phyloP scores from a whole-genome alignment of 73 alveolate genomes.

The Paramecium primaurelia region DNA sequence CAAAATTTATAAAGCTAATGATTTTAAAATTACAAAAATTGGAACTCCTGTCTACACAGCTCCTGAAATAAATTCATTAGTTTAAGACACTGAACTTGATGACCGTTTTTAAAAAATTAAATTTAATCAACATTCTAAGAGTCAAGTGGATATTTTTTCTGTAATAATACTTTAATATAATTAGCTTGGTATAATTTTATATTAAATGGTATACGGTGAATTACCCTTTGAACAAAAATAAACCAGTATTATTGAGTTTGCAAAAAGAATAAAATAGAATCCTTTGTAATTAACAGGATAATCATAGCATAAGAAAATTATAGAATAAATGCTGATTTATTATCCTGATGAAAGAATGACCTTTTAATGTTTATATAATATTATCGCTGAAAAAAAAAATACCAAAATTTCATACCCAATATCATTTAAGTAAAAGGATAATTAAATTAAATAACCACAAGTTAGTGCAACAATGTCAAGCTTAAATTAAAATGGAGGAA shows the following conservation, averaged over 20 bases:
- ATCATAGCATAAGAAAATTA: not conserved
- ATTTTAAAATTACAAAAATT: constrained; percentile 53
- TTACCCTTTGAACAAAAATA: not conserved
- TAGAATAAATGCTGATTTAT: not conserved
- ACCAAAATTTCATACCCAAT: not conserved
- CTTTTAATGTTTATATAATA: not conserved
- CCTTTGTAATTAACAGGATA: not conserved
- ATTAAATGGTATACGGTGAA: not conserved
- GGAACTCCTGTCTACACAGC: not conserved
- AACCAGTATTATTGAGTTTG: not conserved
- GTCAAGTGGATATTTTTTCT: not conserved
- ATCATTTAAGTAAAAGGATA: not conserved
- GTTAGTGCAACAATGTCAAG: no score
- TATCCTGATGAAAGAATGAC: not conserved
- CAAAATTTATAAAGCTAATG: constrained; percentile 25
- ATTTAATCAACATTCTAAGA: not conserved
- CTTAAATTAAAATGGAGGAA: no score
- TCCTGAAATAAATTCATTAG: not conserved
- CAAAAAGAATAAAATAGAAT: not conserved
- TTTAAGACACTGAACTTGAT: not conserved
- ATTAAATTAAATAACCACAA: no score
- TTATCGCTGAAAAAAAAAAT: not conserved
- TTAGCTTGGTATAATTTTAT: not conserved
- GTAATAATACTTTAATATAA: not conserved
- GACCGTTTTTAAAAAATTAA: not conserved